A percentile compares a stretch with the other conserved stretches of the same genome.
Evolutionary conservation across 495 filamentous ascomycete genomes (phyloP).

Genomic region (Penicillium canariense): DNA sequence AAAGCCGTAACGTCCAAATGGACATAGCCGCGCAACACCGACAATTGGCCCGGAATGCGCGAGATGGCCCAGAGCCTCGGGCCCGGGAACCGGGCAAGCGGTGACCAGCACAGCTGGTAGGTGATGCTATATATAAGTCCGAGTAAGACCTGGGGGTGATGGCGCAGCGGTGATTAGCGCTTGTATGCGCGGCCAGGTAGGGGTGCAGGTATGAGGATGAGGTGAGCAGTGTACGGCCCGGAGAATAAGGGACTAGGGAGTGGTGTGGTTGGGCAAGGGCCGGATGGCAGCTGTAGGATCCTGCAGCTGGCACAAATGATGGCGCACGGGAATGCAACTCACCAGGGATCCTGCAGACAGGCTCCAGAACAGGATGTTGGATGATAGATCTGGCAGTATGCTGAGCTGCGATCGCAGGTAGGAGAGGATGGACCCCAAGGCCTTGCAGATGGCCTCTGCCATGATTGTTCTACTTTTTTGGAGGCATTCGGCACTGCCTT

Average conservation of each 20-base stretch:
- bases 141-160: conserved; percentile 13
- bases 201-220: too few species aligned
- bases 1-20: conserved; percentile 24
- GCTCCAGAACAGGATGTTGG: conserved; percentile 12
- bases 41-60: conserved; percentile 32
- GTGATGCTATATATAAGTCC: conserved; percentile 16
- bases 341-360: conserved; percentile 22
- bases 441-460: conserved; percentile 8
- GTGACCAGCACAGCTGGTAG: conserved; percentile 52
- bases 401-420: not conserved
- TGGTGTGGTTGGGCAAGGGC: not conserved
- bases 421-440: conserved; percentile 1
- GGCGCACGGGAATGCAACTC: conserved; percentile 24
- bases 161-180: conserved; percentile 5
- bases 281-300: conserved; percentile 2
- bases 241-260: not conserved
- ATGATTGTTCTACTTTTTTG: conserved; percentile 17
- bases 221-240: not conserved
- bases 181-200: not conserved
- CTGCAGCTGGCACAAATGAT: conserved; percentile 16
- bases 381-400: conserved; percentile 14
- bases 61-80: conserved; percentile 45
- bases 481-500: not conserved
- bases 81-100: conserved; percentile 50
- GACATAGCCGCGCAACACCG: conserved; percentile 20